Percentiles rank a stretch among this genome's conserved stretches.
Conservation (phyloP, 2,329 filamentous ascomycete species). For the Malbranchea zuffiana region DNA sequence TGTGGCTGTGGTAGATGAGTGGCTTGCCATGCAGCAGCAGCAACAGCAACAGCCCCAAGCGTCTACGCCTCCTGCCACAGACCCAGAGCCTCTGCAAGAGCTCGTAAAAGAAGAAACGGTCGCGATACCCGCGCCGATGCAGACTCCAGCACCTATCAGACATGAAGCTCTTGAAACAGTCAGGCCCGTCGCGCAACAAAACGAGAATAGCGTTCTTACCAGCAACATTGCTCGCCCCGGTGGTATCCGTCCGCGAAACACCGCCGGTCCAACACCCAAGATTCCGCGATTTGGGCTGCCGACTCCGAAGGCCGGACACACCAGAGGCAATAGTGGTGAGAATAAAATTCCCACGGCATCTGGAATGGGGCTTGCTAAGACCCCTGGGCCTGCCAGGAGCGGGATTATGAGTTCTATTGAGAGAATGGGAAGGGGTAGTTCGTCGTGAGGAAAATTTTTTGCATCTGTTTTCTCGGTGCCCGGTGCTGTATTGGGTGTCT, state of each 20-base stretch:
- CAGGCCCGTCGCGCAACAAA: neutral
- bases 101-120: neutral
- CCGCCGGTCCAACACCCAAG: conserved; percentile 20
- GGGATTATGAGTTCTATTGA: conserved; percentile 79
- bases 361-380: conserved; percentile 27
- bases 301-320: conserved; percentile 18
- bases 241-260: conserved; percentile 23
- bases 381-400: conserved; percentile 44
- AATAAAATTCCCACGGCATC: conserved; percentile 16
- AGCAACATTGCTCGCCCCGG: conserved; percentile 17
- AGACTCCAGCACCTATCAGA: neutral
- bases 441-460: conserved; percentile 3
- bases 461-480: neutral
- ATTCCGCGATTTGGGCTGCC: conserved; percentile 25
- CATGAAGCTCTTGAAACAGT: conserved; percentile 1
- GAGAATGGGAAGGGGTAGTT: conserved; percentile 57
- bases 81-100: conserved; percentile 1
- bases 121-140: no score
- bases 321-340: conserved; percentile 28
- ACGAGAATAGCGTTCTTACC: conserved; percentile 5
- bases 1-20: conserved; percentile 39
- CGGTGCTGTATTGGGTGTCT: neutral
- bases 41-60: conserved; percentile 13
- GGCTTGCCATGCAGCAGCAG: conserved; percentile 32
- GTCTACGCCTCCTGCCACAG: conserved; percentile 2